Conservation (phyloP, 192 early-diverging fungal species). For the Globomyces pollinis-pini region DNA sequence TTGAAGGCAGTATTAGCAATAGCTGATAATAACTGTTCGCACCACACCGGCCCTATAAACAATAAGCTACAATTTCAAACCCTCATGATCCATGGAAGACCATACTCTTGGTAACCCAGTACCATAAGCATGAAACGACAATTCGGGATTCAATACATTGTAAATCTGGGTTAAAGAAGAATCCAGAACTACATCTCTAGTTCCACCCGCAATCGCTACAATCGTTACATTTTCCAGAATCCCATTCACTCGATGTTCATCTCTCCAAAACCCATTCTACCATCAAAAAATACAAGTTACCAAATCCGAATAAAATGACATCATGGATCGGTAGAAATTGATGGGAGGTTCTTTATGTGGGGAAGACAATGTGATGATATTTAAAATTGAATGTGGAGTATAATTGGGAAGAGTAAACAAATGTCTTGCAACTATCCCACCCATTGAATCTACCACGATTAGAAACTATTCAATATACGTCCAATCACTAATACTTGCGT, state of each 20-base stretch:
- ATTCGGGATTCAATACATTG: slow-evolving; percentile 48
- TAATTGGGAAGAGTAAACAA: slow-evolving; percentile 67
- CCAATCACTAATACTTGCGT: not conserved
- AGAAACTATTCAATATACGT: not conserved
- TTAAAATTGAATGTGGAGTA: slow-evolving; percentile 58
- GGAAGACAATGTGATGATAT: slow-evolving; percentile 81
- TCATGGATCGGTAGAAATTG: slow-evolving; percentile 53
- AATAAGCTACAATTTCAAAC: slow-evolving; percentile 36
- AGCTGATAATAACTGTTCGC: slow-evolving; percentile 63
- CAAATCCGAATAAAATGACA: slow-evolving; percentile 58
- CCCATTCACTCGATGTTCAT: slow-evolving; percentile 15
- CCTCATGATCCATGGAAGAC: slow-evolving; percentile 79
- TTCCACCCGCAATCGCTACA: slow-evolving; percentile 87
- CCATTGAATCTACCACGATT: slow-evolving; percentile 90
- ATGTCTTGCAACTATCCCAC: slow-evolving; percentile 84
- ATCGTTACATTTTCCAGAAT: slow-evolving; percentile 52
- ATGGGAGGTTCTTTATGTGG: slow-evolving; percentile 79
- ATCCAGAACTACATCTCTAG: slow-evolving; percentile 73
- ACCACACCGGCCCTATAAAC: slow-evolving; percentile 61
- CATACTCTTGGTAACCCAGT: slow-evolving; percentile 77
- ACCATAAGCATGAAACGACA: slow-evolving; percentile 74
- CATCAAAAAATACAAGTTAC: slow-evolving; percentile 54
- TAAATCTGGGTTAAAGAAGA: slow-evolving; percentile 67
- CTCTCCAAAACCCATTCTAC: slow-evolving; percentile 45
- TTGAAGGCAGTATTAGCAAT: slow-evolving; percentile 10